Evolutionary conservation across 2,329 filamentous ascomycete genomes (phyloP), one percentile per base, ranked within the genome.

Genomic region (Sporothrix protearum): DNA sequence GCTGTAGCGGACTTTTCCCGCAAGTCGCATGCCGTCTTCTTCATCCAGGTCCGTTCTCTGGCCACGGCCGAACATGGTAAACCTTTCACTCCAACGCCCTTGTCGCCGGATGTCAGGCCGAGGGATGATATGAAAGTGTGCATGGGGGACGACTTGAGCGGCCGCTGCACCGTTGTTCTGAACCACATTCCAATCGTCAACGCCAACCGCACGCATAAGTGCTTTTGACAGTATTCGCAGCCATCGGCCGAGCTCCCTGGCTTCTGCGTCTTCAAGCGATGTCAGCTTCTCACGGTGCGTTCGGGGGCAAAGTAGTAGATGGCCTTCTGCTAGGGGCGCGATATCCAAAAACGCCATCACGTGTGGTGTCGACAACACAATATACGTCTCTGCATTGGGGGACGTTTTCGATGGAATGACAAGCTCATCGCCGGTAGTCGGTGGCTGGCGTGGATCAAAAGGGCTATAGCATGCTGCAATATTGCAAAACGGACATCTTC

Each of bases 51-150:
- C 92, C 74, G 90, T 88, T 71, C 92, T 83, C 78, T 86, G 84
- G 0, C 92, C 92, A 16, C 90, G 81, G 0, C 92, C 92, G 82
- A 95, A 95, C 92, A 94, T 94, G 63, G 90, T 93, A 82, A 93
- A 94, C 78, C 89, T 89, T 83, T 87, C 85, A 72, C 86, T 87
- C 76, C 82, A 82, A 63, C 82, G 79, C 7, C 83, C 85, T 75
- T 83, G 85, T 63, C 82, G 86, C 75, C 83, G 83, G 72, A 86
- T 87, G 81, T 91, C 88, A 0, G 94, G 94, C 49, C 95, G 84
- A 0, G 95, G 95, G 45, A 99, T 96, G 69, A 98, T 87, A 77
- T 99, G 96, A 79, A 96, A 98, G 80, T 99, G 95, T 66, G 96
- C 91, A 80, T 98, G 95, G 28, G 92, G 91, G 1, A 98, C 94